Base-by-base conservation (phyloP, 768 basidiomycete species). In the Xerocomellus chrysenteron region DNA sequence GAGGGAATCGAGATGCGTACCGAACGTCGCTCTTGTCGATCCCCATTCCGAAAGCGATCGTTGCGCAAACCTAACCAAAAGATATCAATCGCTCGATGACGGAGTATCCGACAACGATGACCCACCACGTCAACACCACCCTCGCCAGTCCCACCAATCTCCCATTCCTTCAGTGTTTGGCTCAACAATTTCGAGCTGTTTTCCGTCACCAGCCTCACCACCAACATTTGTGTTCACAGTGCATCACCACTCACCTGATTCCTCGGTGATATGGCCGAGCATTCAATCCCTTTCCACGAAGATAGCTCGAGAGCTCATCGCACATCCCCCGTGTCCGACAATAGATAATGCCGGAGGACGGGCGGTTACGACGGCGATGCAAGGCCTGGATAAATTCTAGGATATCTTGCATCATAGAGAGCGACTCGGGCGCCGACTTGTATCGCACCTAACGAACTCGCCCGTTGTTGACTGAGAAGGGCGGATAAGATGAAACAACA, bases 1-100 rank as follows among this genome's bases (percentile, higher is more conserved):
- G n/a, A 39, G 19, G 3, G 14, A 19, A 53, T 1, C 2, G 32
- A 32, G 36, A 33, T 7, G 42, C 71, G 21, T 65, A 84, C 84
- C 88, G 79, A 50, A 90, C 88, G 58, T 91, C 86, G 19, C 81
- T 75, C 73, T 92, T 93, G 67, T 94, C 90, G 44, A 94, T 92
- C 2, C 91, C 91, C 74, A 92, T 84, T 2, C 92, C 92, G 62
- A 93, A 94, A 5, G 91, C 91, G 48, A 93, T 82, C 0, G 90
- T 90, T 11, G 88, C 88, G 26, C 88, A 84, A 42, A 90, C 86
- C 86, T 88, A 16, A 39, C 9, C 51, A n/a, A 8, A 35, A 32
- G 10, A 19, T 24, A 35, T 54, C 41, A 43, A 48, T 40, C 21
- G 50, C 26, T 21, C 4, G 14, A 37, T n/a, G 10, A 2, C 24